These are phyloP conservation scores for Durio zibethinus DNA, from an alignment of 345 rosid genomes.

Conservation along the genomic window DNA sequence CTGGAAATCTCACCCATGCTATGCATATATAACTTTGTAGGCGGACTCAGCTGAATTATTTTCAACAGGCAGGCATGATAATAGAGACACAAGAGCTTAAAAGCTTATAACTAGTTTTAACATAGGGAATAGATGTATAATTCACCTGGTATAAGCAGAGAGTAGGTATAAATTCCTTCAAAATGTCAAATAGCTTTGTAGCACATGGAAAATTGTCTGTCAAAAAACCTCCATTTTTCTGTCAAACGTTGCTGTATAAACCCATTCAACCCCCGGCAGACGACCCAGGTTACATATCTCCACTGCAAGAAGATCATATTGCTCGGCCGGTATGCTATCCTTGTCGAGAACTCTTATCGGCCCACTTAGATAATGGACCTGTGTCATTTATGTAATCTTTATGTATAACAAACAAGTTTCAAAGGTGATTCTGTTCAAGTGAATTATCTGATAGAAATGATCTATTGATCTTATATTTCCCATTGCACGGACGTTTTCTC, in stretches of 20 bases:
- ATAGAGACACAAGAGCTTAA: background rate
- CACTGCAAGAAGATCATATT: slow-evolving; percentile 76
- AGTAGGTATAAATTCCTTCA: slow-evolving; percentile 84
- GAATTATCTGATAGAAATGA: background rate
- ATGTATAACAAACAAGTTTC: background rate
- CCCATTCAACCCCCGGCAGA: slow-evolving; percentile 90
- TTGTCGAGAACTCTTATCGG: slow-evolving; percentile 63
- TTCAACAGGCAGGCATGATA: background rate
- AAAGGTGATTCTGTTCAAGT: background rate
- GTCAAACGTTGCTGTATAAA: slow-evolving; percentile 69
- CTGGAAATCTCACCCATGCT: slow-evolving; percentile 83
- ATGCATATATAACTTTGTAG: slow-evolving; percentile 5
- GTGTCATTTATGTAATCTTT: background rate
- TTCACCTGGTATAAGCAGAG: slow-evolving; percentile 84
- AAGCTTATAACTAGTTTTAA: background rate
- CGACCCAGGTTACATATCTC: slow-evolving; percentile 91
- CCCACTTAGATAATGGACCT: slow-evolving; percentile 83
- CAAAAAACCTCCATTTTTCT: slow-evolving; percentile 81
- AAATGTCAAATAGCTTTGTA: slow-evolving; percentile 94
- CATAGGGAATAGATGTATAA: background rate
- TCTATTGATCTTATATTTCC: background rate
- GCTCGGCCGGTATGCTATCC: slow-evolving; percentile 64
- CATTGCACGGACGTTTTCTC: background rate
- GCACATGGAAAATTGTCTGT: slow-evolving; percentile 93
- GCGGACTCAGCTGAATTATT: too few relatives aligned